These are phyloP conservation scores for Coriaria nepalensis DNA, from an alignment of 306 rosid species.

Conservation along the genomic window DNA sequence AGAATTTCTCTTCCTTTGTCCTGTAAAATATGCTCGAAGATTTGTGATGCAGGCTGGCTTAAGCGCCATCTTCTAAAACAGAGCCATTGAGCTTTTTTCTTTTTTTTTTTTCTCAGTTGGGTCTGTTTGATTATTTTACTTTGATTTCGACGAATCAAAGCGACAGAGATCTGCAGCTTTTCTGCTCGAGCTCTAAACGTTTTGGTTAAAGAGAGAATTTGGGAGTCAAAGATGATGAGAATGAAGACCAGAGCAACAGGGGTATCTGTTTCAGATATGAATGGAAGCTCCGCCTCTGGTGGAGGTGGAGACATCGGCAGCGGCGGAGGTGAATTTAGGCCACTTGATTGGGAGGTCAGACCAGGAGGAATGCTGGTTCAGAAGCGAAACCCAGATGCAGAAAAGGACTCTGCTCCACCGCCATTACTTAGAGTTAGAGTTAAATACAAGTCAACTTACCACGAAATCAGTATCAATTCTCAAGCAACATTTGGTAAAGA, in stretches of 20 bases:
- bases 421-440: constrained; percentile 71
- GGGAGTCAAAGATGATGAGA: constrained; percentile 56
- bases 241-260: constrained; percentile 46
- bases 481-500: constrained; percentile 71
- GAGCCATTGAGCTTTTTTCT: constrained; percentile 14
- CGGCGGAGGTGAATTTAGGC: constrained; percentile 33
- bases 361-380: constrained; percentile 99
- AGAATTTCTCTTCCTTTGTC: no score
- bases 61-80: constrained; percentile 26
- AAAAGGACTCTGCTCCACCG: constrained; percentile 43
- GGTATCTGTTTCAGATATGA: constrained; percentile 16
- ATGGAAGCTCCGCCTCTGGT: constrained; percentile 22
- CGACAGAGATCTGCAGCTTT: constrained; percentile 36
- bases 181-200: background rate
- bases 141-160: constrained; percentile 25
- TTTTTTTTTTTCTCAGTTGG: constrained; percentile 34
- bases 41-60: constrained; percentile 45
- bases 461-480: constrained; percentile 65
- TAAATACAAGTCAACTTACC: constrained; percentile 64
- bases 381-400: constrained; percentile 47
- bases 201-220: background rate
- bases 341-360: constrained; percentile 76
- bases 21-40: constrained; percentile 25
- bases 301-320: constrained; percentile 32
- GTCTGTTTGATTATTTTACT: constrained; percentile 28